Evolutionary conservation across 1,139 yeast genomes (phyloP).

Genomic region (Pichia sp.): DNA sequence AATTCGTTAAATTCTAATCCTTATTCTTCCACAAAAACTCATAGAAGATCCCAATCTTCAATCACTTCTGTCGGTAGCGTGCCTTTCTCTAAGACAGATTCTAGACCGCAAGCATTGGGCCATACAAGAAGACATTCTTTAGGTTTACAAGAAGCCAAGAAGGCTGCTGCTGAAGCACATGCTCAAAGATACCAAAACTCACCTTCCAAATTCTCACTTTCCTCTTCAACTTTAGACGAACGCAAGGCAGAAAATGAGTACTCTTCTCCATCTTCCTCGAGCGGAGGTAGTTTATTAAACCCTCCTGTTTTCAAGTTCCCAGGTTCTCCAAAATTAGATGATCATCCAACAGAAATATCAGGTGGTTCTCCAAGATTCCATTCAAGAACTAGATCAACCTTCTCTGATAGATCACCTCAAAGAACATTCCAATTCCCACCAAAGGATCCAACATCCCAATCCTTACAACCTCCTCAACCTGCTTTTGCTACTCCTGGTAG

Average conservation of each 20-base stretch:
- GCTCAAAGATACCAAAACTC: constrained; percentile 48
- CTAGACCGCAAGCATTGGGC: constrained; percentile 44
- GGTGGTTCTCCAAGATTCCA: constrained; percentile 19
- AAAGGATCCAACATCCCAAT: constrained; percentile 26
- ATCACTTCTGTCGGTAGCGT: constrained; percentile 26
- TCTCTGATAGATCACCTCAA: constrained; percentile 35
- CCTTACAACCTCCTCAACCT: constrained; percentile 30
- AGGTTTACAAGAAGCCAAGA: constrained; percentile 93
- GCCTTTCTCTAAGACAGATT: constrained; percentile 24
- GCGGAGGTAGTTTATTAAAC: constrained; percentile 11
- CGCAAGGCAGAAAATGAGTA: constrained; percentile 15
- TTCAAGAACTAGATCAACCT: constrained; percentile 27
- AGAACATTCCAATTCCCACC: constrained; percentile 43
- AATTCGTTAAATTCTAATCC: constrained; percentile 6
- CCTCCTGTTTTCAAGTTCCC: constrained; percentile 54
- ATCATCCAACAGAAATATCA: neutral
- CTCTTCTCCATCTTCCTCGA: constrained; percentile 2
- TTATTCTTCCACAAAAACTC: constrained; percentile 22
- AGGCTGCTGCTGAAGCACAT: constrained; percentile 93
- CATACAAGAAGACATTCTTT: constrained; percentile 91
- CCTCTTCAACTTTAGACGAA: constrained; percentile 23
- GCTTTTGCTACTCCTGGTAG: constrained; percentile 40
- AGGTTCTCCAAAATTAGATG: constrained; percentile 37
- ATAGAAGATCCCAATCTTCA: constrained; percentile 34
- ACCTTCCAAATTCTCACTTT: constrained; percentile 33